These are phyloP conservation scores for Hamigera avellanea DNA, from an alignment of 495 filamentous ascomycete genomes.

Conservation along the genomic window DNA sequence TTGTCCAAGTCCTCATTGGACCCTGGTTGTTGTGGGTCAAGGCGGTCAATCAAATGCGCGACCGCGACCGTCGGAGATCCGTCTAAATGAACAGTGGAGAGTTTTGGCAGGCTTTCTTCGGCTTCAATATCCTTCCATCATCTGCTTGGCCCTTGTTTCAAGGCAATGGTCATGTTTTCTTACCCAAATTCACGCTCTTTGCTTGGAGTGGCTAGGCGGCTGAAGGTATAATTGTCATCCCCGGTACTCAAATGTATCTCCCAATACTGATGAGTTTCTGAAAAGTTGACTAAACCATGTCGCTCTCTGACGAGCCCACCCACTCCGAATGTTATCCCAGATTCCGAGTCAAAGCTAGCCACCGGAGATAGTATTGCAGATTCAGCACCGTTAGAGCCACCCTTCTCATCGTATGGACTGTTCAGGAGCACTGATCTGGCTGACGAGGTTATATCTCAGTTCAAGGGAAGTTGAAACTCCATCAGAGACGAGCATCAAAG, in stretches of 20 bases:
- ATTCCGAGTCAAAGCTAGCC: not conserved
- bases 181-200: conserved; percentile 14
- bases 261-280: not conserved
- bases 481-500: conserved; percentile 12
- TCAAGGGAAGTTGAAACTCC: conserved; percentile 4
- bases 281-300: not conserved
- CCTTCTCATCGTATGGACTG: not conserved
- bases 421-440: not conserved
- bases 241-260: no score
- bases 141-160: not conserved
- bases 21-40: not conserved
- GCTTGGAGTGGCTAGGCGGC: conserved; percentile 9
- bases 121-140: no score
- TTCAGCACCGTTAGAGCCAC: not conserved
- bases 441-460: not conserved
- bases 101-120: not conserved
- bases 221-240: conserved; percentile 6
- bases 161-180: conserved; percentile 11
- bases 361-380: not conserved
- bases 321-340: no score
- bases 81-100: not conserved
- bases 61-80: not conserved
- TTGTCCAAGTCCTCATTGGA: no score
- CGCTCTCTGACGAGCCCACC: not conserved
- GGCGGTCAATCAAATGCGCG: not conserved